Evolutionary conservation across 2,329 filamentous ascomycete genomes (phyloP), one percentile per base, ranked within the genome.

Genomic region (Aureobasidium zeae): DNA sequence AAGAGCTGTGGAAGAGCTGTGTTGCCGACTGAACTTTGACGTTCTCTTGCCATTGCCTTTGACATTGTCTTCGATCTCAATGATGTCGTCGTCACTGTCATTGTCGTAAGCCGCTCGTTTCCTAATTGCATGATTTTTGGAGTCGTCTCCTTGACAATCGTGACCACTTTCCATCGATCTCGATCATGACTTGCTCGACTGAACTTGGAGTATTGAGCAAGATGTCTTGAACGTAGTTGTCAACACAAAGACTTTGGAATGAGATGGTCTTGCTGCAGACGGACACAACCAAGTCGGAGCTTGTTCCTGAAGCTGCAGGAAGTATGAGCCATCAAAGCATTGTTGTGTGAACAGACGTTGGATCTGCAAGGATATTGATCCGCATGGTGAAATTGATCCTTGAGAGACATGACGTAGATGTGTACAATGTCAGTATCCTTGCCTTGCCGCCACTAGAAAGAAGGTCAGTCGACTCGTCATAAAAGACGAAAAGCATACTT

Each of bases 231-330:
- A 94, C 87, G 59, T 94, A 94, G 56, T 91, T 83, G 53, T 98
- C 91, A 21, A 96, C 78, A 9, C 86, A 86, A 17, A 98, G 67
- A 35, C 76, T 79, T 38, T 89, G 83, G 61, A 86, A 98, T 0
- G 80, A 77, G 2, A 87, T 81, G 0, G 76, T 65, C 57, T 88
- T 93, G 63, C 82, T 89, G 68, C 91, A 98, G 16, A 95, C 81
- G 0, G 91, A 56, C 91, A 98, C n/a, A 79, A 72, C 91, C 91
- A 98, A 13, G 91, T 93, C 0, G 91, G 91, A 0, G 86, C 89
- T 67, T 98, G 91, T 60, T 96, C 87, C 60, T 96, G 89, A 20
- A 98, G 67, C 55, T 94, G 86, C 15, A 98, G 72, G 59, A 95
- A 98, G 2, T 86, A 93, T 3, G 78, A 81, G 3, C 84, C 89